Evolutionary conservation across 768 basidiomycete genomes (phyloP), one percentile per base, ranked within the genome.

Genomic region (Pleurotus sapidus): DNA sequence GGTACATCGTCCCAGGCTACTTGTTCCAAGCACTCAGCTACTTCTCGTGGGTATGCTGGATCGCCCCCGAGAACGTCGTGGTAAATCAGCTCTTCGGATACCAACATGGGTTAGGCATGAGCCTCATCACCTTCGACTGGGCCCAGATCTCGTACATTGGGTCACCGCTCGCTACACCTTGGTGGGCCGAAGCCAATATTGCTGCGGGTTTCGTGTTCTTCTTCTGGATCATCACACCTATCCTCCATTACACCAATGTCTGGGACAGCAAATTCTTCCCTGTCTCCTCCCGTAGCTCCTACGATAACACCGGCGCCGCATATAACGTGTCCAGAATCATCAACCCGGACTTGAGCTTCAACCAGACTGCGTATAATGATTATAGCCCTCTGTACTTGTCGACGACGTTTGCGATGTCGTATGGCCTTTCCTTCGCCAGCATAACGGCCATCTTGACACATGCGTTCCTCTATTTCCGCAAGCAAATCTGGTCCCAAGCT

Each of bases 161-260:
- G n/a, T 84, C 82, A 46, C 89, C 89, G 3, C 70, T 78, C 27
- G 75, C 77, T 18, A 78, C 76, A 15, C 77, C 76, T 43, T 77
- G 75, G 88, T 90, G 88, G 88, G 88, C 87, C 2, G 83, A 86
- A 65, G 88, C 85, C 7, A 91, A 91, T 67, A 74, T 90, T 51
- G 68, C 78, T 3, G 71, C 65, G 47, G 83, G 86, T 25, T 85
- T 90, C 62, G 70, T 84, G 2, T 76, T 86, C 69, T 82, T 91
- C 71, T 87, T 85, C 72, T 91, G 84, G 86, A 61, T 89, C 66
- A 60, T 88, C 49, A 76, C 81, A 3, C 88, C 88, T 1, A 63
- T 42, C 66, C 24, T 30, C 46, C 37, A 80, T 71, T 90, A 82
- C 66, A 84, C 82, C 60, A 89, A 90, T 61, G 71, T 76, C 8